phyloP scores from a whole-genome alignment of 768 basidiomycete species.

The Hydnomerulius pinastri region DNA sequence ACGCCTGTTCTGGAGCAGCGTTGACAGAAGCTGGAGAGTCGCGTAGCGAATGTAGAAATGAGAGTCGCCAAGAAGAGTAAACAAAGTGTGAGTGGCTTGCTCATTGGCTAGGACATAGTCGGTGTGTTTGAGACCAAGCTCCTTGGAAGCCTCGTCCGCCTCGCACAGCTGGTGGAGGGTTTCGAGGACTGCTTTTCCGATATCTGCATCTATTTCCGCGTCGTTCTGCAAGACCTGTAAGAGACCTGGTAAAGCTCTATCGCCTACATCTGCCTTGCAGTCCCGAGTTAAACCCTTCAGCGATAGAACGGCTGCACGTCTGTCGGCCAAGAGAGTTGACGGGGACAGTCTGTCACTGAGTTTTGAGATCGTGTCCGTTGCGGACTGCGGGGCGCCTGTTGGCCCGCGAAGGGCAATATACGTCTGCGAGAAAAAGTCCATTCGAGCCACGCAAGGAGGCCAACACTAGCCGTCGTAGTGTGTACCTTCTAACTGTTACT shows the following conservation, averaged over 20 bases:
- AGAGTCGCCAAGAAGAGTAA: conserved; percentile 70
- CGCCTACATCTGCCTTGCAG: conserved; percentile 87
- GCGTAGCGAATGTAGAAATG: conserved; percentile 87
- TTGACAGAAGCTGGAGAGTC: conserved; percentile 78
- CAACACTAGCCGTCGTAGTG: conserved; percentile 1
- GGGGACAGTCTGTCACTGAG: conserved; percentile 90
- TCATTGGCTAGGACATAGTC: conserved; percentile 77
- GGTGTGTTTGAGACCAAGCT: conserved; percentile 81
- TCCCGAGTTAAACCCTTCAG: conserved; percentile 92
- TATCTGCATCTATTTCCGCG: conserved; percentile 88
- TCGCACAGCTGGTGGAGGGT: conserved; percentile 87
- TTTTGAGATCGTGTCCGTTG: conserved; percentile 81
- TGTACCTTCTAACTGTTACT: not conserved
- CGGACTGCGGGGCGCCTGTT: conserved; percentile 79
- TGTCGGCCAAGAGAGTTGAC: conserved; percentile 85
- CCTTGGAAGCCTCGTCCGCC: conserved; percentile 57
- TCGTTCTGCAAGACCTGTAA: conserved; percentile 84
- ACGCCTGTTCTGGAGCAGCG: conserved; percentile 80
- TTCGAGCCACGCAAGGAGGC: conserved; percentile 25
- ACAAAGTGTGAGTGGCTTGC: conserved; percentile 70
- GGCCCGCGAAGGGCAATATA: conserved; percentile 86
- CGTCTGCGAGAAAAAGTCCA: conserved; percentile 87
- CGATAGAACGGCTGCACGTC: conserved; percentile 89
- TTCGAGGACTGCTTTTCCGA: conserved; percentile 90
- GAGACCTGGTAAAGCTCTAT: conserved; percentile 73